These are phyloP conservation scores for Cryptosporidium muris DNA, from an alignment of 169 alveolate genomes.

Conservation along the genomic window DNA sequence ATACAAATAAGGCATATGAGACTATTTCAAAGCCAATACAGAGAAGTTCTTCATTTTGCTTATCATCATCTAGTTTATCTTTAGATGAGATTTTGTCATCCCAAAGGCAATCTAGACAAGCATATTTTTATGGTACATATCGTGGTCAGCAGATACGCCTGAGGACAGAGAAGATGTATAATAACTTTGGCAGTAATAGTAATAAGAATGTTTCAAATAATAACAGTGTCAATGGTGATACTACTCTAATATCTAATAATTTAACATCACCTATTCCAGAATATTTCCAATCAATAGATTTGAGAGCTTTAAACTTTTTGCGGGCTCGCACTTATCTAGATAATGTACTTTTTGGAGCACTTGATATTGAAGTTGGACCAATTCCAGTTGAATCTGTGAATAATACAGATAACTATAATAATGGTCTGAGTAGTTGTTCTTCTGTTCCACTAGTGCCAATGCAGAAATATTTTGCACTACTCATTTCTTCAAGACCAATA, in stretches of 20 bases:
- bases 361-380: constrained; percentile 55
- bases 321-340: constrained; percentile 46
- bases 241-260: not conserved
- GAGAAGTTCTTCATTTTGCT: constrained; percentile 38
- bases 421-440: not conserved
- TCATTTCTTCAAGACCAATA: constrained; percentile 63
- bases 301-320: constrained; percentile 2
- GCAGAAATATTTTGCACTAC: constrained; percentile 44
- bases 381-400: not conserved
- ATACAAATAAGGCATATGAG: not conserved
- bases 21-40: not conserved
- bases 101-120: not conserved
- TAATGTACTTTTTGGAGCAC: constrained; percentile 57
- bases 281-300: not conserved
- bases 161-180: constrained; percentile 10
- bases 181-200: not conserved
- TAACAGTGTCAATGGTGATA: not conserved
- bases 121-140: constrained; percentile 44
- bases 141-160: constrained; percentile 5
- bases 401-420: not conserved
- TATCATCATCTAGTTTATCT: not conserved
- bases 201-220: not conserved
- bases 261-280: constrained; percentile 3
- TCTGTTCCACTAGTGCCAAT: constrained; percentile 3
- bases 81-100: not conserved